These are phyloP conservation scores for Onygena corvina DNA, from an alignment of 2,329 filamentous ascomycete species.

Conservation along the genomic window DNA sequence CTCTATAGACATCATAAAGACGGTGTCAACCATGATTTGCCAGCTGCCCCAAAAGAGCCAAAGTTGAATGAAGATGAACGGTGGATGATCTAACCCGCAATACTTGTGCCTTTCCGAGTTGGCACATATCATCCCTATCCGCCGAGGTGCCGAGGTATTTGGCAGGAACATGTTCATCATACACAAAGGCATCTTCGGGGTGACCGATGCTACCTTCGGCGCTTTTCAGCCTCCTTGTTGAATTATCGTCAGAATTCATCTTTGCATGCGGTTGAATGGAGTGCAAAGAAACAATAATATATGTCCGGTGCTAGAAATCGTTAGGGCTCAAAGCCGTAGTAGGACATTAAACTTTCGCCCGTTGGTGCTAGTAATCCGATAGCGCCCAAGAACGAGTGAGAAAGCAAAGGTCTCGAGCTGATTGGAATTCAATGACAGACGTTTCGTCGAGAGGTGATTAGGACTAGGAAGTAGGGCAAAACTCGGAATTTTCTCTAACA, in stretches of 20 bases:
- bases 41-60: not conserved
- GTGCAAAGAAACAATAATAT: not conserved
- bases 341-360: not conserved
- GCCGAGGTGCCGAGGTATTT: constrained; percentile 29
- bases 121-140: constrained; percentile 30
- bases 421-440: not conserved
- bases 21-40: not conserved
- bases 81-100: constrained; percentile 22
- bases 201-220: not conserved
- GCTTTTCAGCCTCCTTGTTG: constrained; percentile 3
- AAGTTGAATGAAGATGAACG: constrained; percentile 1
- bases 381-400: not conserved
- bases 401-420: not conserved
- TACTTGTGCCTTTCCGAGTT: constrained; percentile 30
- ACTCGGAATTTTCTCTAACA: constrained; percentile 5
- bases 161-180: constrained; percentile 23
- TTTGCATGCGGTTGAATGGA: not conserved
- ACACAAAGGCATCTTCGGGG: constrained; percentile 1
- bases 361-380: not conserved
- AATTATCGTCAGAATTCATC: not conserved
- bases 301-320: not conserved
- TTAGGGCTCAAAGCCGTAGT: not conserved
- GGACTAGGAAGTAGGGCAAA: not conserved
- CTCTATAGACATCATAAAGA: constrained; percentile 22
- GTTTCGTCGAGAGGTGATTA: not conserved